A percentile compares a stretch with the other conserved stretches of the same genome.
Conservation (phyloP, 2,329 filamentous ascomycete genomes). For the Penicillium sp. region DNA sequence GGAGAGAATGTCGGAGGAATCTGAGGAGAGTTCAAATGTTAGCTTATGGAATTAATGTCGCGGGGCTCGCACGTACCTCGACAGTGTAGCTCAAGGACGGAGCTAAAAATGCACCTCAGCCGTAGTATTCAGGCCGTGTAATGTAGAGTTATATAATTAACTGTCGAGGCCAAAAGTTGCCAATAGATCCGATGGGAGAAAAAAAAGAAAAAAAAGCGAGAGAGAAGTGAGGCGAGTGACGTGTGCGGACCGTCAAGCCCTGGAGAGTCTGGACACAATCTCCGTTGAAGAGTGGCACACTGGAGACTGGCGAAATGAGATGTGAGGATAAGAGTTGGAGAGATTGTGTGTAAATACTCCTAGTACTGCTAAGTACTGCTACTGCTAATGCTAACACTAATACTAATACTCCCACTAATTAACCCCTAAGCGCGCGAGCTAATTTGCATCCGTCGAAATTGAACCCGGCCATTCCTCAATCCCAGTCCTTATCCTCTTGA, state of each 20-base stretch:
- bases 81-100: neutral
- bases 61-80: neutral
- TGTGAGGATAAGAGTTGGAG: too few relatives aligned
- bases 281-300: neutral
- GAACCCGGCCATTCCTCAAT: slow-evolving; percentile 6
- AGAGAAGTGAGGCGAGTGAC: slow-evolving; percentile 15
- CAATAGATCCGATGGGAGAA: neutral
- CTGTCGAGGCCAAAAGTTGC: neutral
- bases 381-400: too few relatives aligned
- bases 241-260: slow-evolving; percentile 18
- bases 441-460: neutral
- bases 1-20: slow-evolving; percentile 17
- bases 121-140: too few relatives aligned
- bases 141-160: neutral
- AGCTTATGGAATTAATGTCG: slow-evolving; percentile 2
- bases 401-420: too few relatives aligned
- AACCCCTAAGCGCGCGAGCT: neutral
- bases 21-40: neutral
- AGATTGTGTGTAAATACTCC: too few relatives aligned
- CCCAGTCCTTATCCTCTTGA: too few relatives aligned
- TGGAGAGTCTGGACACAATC: slow-evolving; percentile 9
- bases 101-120: too few relatives aligned
- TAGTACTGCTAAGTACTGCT: too few relatives aligned
- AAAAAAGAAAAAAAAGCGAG: slow-evolving; percentile 3
- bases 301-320: too few relatives aligned